phyloP scores from a whole-genome alignment of 306 rosid species.

The Biancaea sappan region DNA sequence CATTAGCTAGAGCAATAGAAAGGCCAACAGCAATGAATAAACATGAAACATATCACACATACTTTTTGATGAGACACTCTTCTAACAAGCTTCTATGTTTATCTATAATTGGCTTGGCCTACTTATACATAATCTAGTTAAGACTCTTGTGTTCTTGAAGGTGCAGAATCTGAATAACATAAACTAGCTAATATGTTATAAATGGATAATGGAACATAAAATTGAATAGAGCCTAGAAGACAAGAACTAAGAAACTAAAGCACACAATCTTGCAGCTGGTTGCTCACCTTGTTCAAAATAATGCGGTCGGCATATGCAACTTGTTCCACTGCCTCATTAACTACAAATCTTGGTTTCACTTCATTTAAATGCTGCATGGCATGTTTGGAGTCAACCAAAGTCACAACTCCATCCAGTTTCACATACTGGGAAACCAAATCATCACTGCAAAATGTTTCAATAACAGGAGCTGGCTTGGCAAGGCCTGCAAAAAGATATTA shows the following conservation, averaged over 20 bases:
- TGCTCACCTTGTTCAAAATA: conserved; percentile 77
- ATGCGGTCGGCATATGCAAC: conserved; percentile 92
- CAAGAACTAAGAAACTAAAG: not conserved
- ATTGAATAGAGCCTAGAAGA: not conserved
- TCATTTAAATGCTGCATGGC: conserved; percentile 80
- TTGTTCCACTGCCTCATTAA: conserved; percentile 92
- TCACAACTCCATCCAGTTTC: conserved; percentile 93
- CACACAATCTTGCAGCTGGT: conserved; percentile 29
- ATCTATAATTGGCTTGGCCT: not conserved
- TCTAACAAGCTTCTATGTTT: not conserved
- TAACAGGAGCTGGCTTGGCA: conserved; percentile 91
- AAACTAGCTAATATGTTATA: not conserved
- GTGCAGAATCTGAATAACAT: too few species aligned
- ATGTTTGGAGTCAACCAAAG: conserved; percentile 90
- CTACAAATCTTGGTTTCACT: conserved; percentile 94
- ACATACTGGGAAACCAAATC: conserved; percentile 69
- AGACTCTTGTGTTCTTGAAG: not conserved
- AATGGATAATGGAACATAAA: not conserved
- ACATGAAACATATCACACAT: too few species aligned
- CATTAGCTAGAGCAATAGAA: too few species aligned
- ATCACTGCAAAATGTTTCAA: conserved; percentile 82
- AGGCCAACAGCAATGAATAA: too few species aligned
- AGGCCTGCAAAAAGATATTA: conserved; percentile 59
- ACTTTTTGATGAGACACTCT: not conserved
- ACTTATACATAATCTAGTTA: not conserved